Conservation (phyloP, 257 asterid genomes). For the Solanum ossicruentum region DNA sequence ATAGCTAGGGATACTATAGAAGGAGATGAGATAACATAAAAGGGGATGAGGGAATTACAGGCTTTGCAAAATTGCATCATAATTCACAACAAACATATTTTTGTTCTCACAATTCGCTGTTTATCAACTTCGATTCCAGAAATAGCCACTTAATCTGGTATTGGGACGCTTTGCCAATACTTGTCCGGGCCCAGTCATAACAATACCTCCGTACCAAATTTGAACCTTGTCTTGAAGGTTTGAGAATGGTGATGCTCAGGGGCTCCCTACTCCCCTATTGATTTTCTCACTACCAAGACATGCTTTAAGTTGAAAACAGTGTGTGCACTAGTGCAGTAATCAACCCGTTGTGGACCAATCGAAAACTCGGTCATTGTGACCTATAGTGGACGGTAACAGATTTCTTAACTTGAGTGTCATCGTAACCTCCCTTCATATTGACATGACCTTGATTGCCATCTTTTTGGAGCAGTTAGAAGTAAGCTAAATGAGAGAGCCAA, state of each 20-base stretch:
- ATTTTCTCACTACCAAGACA: not conserved
- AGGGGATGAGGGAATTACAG: not conserved
- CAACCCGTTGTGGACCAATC: not conserved
- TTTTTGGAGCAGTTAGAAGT: not conserved
- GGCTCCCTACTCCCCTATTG: not conserved
- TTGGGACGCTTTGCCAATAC: not conserved
- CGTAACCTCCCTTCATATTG: not conserved
- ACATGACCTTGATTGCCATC: not conserved
- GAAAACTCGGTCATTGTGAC: not conserved
- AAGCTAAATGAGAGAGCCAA: not conserved
- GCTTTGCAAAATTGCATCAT: not conserved
- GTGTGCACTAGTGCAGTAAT: not conserved
- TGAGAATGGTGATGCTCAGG: not conserved
- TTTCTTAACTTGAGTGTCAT: not conserved
- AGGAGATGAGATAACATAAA: not conserved
- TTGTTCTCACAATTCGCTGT: not conserved
- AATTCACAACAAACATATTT: not conserved
- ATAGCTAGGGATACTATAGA: not conserved
- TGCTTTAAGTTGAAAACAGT: not conserved
- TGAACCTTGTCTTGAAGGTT: not conserved
- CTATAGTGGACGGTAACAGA: not conserved
- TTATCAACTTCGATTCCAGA: not conserved
- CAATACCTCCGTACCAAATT: not conserved
- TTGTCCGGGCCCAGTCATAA: not conserved
- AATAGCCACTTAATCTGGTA: not conserved